These are phyloP conservation scores for Trichoderma oligosporum DNA, from an alignment of 2,329 filamentous ascomycete species.

Conservation along the genomic window DNA sequence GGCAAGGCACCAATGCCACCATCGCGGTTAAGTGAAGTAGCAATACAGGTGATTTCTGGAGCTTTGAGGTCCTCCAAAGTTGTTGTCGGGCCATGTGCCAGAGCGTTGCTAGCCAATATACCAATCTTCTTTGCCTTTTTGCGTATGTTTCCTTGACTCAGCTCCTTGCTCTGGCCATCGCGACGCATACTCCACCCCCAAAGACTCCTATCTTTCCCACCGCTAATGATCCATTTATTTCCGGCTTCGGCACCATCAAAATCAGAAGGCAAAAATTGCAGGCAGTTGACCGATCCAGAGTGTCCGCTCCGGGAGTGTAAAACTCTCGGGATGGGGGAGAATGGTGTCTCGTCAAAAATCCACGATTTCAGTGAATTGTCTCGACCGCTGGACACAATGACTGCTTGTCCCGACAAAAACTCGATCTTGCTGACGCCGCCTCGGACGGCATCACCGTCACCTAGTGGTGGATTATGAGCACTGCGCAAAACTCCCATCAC, in stretches of 20 bases:
- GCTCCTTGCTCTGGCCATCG: slow-evolving; percentile 88
- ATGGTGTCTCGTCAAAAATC: slow-evolving; percentile 92
- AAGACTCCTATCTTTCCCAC: slow-evolving; percentile 81
- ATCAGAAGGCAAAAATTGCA: slow-evolving; percentile 81
- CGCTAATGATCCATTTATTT: slow-evolving; percentile 92
- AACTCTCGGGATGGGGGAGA: slow-evolving; percentile 79
- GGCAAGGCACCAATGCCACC: slow-evolving; percentile 85
- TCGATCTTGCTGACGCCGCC: slow-evolving; percentile 84
- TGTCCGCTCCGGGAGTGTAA: slow-evolving; percentile 86
- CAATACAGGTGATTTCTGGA: slow-evolving; percentile 86
- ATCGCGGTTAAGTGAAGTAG: slow-evolving; percentile 87
- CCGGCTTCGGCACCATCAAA: slow-evolving; percentile 84
- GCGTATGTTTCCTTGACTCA: slow-evolving; percentile 85
- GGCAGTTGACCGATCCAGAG: slow-evolving; percentile 74
- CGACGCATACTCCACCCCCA: slow-evolving; percentile 96
- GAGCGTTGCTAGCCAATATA: slow-evolving; percentile 56
- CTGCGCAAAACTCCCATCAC: slow-evolving; percentile 82
- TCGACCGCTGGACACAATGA: slow-evolving; percentile 82
- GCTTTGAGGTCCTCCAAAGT: slow-evolving; percentile 77
- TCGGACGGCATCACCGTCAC: slow-evolving; percentile 51
- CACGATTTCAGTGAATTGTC: slow-evolving; percentile 95
- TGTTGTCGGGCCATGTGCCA: slow-evolving; percentile 58
- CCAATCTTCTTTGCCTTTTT: slow-evolving; percentile 87
- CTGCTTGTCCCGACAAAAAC: slow-evolving; percentile 83
- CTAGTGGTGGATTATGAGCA: slow-evolving; percentile 74